Conservation (phyloP, 2,329 filamentous ascomycete genomes). For the Apiospora phragmitis region DNA sequence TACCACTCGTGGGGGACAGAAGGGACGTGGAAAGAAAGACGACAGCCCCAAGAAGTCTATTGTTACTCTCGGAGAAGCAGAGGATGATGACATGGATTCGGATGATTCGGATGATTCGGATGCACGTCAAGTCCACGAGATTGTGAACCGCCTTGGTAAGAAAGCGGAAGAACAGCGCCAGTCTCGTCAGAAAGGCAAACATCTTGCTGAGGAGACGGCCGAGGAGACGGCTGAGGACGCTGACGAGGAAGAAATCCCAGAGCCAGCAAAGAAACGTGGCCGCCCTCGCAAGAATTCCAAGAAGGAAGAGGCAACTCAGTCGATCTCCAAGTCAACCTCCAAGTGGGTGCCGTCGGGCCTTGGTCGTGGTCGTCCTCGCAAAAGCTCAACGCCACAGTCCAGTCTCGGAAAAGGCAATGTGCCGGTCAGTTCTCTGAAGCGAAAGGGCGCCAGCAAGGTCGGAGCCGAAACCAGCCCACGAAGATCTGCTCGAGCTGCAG, state of each 20-base stretch:
- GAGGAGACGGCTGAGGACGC: background rate
- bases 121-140: background rate
- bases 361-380: background rate
- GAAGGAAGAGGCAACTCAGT: background rate
- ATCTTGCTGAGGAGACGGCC: background rate
- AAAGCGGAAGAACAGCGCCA: background rate
- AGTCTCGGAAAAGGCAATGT: background rate
- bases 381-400: background rate
- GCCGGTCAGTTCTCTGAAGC: background rate
- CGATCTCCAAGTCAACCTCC: background rate
- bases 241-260: background rate
- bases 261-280: background rate
- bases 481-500: slow-evolving; percentile 10
- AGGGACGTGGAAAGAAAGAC: background rate
- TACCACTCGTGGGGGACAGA: background rate
- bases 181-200: background rate
- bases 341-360: background rate
- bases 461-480: background rate
- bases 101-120: background rate
- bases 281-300: background rate
- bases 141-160: background rate
- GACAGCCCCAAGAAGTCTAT: background rate
- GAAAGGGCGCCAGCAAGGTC: background rate
- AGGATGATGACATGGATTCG: background rate
- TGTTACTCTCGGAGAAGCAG: background rate